Conservation (phyloP, 1,284 basidiomycete species). For the Cutaneotrichosporon cavernicola region DNA sequence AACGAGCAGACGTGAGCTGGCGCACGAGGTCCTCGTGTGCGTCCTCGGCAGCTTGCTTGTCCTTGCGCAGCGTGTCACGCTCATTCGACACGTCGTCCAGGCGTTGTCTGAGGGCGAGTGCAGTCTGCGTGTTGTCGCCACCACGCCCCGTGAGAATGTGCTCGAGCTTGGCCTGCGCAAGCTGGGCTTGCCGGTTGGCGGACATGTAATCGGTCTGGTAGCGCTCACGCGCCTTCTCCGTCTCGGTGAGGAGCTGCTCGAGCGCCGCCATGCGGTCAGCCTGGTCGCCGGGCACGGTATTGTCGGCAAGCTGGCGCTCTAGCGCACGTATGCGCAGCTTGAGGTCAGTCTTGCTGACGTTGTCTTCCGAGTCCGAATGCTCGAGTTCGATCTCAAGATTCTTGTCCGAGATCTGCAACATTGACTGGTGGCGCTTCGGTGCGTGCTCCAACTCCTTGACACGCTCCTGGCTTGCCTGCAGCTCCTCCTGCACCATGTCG, state of each 20-base stretch:
- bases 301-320: conserved; percentile 74
- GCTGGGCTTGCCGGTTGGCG: conserved; percentile 77
- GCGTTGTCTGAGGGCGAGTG: conserved; percentile 78
- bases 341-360: conserved; percentile 78
- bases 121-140: conserved; percentile 76
- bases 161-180: conserved; percentile 78
- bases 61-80: conserved; percentile 68
- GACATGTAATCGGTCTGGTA: conserved; percentile 87
- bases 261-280: conserved; percentile 71
- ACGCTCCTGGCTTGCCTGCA: conserved; percentile 88
- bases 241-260: conserved; percentile 86
- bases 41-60: conserved; percentile 54
- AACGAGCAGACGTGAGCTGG: conserved; percentile 78
- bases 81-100: conserved; percentile 84
- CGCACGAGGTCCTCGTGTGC: conserved; percentile 65
- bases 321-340: conserved; percentile 72
- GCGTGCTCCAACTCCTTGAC: conserved; percentile 78
- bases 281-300: conserved; percentile 54
- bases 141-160: conserved; percentile 82
- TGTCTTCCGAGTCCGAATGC: conserved; percentile 56
- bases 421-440: conserved; percentile 14
- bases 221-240: conserved; percentile 80
- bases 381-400: conserved; percentile 54
- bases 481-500: conserved; percentile 74
- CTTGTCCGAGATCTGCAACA: conserved; percentile 25